Conservation (phyloP, 116 monocot species). For the Zostera marina region DNA sequence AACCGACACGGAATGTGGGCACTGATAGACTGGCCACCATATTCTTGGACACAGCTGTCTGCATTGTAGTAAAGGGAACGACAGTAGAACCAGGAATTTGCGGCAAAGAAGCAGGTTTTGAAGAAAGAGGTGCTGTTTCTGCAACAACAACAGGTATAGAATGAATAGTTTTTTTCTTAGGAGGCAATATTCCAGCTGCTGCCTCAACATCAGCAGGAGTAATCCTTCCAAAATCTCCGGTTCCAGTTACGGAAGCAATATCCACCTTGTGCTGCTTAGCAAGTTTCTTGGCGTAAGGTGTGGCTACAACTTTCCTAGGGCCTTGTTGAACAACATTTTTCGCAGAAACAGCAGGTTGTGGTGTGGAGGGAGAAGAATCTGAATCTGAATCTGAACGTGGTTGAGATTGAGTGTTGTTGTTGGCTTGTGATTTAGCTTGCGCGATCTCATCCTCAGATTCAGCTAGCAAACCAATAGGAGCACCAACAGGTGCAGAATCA, state of each 20-base stretch:
- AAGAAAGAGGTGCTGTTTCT: slow-evolving; percentile 6
- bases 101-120: slow-evolving; percentile 6
- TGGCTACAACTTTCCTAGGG: slow-evolving; percentile 36
- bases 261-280: slow-evolving; percentile 98
- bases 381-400: slow-evolving; percentile 8
- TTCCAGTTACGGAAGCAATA: slow-evolving; percentile 37
- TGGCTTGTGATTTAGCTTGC: slow-evolving; percentile 46
- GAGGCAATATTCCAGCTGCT: slow-evolving; percentile 59
- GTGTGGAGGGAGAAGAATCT: neutral
- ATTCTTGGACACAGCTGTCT: slow-evolving; percentile 82
- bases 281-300: slow-evolving; percentile 84
- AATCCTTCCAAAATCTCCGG: slow-evolving; percentile 66
- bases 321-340: slow-evolving; percentile 6
- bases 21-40: slow-evolving; percentile 91
- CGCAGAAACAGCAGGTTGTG: slow-evolving; percentile 4
- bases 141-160: slow-evolving; percentile 10
- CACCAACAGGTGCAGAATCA: slow-evolving; percentile 71
- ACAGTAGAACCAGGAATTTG: slow-evolving; percentile 47
- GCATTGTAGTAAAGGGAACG: slow-evolving; percentile 82
- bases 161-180: slow-evolving; percentile 12
- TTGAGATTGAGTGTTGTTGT: slow-evolving; percentile 8
- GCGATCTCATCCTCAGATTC: slow-evolving; percentile 73
- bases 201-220: slow-evolving; percentile 67
- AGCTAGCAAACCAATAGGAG: slow-evolving; percentile 89
- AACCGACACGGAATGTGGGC: slow-evolving; percentile 89